A percentile compares a stretch with the other conserved stretches of the same genome.
Conservation (phyloP, 495 filamentous ascomycete genomes). For the Aspergillus egyptiacus region DNA sequence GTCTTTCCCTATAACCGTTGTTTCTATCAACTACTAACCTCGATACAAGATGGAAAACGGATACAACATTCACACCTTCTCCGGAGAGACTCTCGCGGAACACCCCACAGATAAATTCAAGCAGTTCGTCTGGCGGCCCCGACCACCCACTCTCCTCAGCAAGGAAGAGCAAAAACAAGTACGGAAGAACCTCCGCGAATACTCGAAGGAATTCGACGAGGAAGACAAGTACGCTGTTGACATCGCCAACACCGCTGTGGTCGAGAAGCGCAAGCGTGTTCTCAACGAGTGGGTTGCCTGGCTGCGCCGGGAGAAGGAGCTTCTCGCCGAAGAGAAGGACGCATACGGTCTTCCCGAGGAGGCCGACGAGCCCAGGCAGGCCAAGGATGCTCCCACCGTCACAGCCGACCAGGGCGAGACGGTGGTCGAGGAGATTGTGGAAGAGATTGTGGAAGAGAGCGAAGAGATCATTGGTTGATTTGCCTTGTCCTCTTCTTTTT, state of each 20-base stretch:
- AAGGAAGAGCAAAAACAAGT: conserved; percentile 95
- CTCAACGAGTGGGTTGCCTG: conserved; percentile 89
- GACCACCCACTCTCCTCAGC: conserved; percentile 78
- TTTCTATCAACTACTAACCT: conserved; percentile 30
- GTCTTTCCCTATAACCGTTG: conserved; percentile 26
- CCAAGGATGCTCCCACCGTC: conserved; percentile 41
- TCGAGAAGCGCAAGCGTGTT: conserved; percentile 75
- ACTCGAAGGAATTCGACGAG: conserved; percentile 89
- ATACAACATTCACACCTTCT: conserved; percentile 96
- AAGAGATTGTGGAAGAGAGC: conserved; percentile 88
- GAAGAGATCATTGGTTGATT: conserved; percentile 66
- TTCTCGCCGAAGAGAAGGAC: conserved; percentile 65
- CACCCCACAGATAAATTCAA: conserved; percentile 96
- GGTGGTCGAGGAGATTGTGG: conserved; percentile 82
- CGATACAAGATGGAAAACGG: conserved; percentile 87
- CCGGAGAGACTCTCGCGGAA: conserved; percentile 81
- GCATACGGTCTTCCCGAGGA: conserved; percentile 60
- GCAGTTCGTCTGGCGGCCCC: conserved; percentile 90
- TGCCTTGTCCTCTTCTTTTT: conserved; percentile 24
- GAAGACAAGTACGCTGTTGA: conserved; percentile 88
- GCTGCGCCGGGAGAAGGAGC: conserved; percentile 66
- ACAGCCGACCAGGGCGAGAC: conserved; percentile 58
- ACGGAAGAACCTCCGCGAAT: conserved; percentile 97
- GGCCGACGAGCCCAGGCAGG: conserved; percentile 49
- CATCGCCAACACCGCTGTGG: conserved; percentile 85